Evolutionary conservation across 257 asterid species (phyloP).

Genomic region (Voacanga thouarsii): DNA sequence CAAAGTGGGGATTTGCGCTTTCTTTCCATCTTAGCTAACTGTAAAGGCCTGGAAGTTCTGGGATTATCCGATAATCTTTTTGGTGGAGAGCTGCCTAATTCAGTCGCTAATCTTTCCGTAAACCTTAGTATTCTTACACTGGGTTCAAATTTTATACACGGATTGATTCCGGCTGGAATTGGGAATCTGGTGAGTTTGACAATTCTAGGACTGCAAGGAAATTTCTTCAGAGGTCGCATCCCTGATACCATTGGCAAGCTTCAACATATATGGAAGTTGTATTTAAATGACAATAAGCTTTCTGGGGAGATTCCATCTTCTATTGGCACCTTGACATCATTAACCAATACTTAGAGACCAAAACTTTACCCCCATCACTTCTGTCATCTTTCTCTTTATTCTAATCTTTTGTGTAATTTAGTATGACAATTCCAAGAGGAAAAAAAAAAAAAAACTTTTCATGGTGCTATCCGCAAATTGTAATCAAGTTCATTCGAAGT

Average conservation of each 20-base stretch:
- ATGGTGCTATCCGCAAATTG: no score
- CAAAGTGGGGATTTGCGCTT: no score
- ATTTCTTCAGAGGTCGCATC: constrained; percentile 13
- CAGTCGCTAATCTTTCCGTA: constrained; percentile 26
- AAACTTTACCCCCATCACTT: no score
- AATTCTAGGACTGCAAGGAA: constrained; percentile 12
- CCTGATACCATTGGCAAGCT: constrained; percentile 22
- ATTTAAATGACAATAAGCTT: constrained; percentile 12
- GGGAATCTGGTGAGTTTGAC: constrained; percentile 21
- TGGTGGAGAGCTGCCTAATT: constrained; percentile 23
- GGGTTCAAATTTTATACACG: constrained; percentile 20
- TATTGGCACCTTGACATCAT: background rate
- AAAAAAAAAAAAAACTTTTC: no score
- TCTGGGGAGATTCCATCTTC: constrained; percentile 19
- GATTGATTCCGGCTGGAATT: constrained; percentile 19
- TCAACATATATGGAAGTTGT: background rate
- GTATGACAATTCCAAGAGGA: no score
- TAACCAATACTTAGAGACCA: no score
- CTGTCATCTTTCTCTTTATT: no score
- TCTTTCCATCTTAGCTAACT: constrained; percentile 8
- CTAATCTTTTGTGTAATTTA: no score
- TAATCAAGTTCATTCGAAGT: no score
- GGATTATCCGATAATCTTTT: constrained; percentile 15
- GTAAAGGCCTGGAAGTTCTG: constrained; percentile 23
- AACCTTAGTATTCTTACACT: constrained; percentile 12